phyloP scores from a whole-genome alignment of 352 stramenopile genomes.

The Phytopythium oedochilum region DNA sequence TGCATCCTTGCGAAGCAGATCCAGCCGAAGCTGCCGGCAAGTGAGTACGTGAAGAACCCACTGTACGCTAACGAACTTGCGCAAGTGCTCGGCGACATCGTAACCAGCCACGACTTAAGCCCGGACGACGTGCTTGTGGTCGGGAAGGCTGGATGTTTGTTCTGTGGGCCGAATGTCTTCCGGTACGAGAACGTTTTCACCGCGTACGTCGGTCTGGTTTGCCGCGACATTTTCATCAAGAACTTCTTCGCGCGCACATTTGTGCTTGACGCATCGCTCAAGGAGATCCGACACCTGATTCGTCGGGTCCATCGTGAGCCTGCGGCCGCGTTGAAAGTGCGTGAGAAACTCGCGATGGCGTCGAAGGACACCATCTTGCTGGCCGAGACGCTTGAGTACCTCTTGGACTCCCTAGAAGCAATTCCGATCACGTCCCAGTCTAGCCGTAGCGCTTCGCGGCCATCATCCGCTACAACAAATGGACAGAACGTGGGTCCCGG shows the following conservation, averaged over 20 bases:
- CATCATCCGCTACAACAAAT: background rate
- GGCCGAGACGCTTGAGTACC: conserved; percentile 95
- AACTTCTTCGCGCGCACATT: conserved; percentile 97
- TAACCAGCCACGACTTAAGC: conserved; percentile 92
- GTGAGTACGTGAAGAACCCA: conserved; percentile 93
- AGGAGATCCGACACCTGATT: conserved; percentile 91
- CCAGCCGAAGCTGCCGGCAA: conserved; percentile 91
- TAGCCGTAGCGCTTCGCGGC: background rate
- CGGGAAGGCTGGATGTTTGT: conserved; percentile 90
- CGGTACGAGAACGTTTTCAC: conserved; percentile 95
- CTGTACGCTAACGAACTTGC: conserved; percentile 97
- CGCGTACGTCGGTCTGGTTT: conserved; percentile 94
- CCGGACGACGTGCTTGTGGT: conserved; percentile 95
- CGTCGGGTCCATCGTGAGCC: conserved; percentile 86
- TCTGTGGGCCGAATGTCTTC: conserved; percentile 94
- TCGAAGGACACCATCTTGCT: conserved; percentile 95
- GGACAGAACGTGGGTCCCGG: conserved; percentile 37
- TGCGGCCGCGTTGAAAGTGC: conserved; percentile 73
- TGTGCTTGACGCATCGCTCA: conserved; percentile 94
- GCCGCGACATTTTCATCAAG: conserved; percentile 96
- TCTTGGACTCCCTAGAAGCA: conserved; percentile 95
- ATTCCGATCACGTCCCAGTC: conserved; percentile 30
- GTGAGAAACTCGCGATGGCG: conserved; percentile 89
- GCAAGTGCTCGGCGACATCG: conserved; percentile 92
- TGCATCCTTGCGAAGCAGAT: conserved; percentile 97